Base-by-base conservation (phyloP, 257 asterid species). In the Nicotiana tabacum region DNA sequence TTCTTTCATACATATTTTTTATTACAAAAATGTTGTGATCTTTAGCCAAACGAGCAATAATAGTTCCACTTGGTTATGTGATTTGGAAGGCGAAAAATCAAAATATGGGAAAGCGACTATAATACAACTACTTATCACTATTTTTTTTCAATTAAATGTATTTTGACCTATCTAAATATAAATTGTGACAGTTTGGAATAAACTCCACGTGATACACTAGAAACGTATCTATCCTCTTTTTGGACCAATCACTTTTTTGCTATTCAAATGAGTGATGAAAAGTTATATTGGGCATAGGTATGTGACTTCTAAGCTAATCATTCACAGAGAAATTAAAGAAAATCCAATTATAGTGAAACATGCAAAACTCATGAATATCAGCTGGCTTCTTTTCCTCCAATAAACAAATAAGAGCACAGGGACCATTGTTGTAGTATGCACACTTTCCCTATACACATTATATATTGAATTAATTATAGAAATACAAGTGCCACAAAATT, bases 401-500 rank as follows among this genome's bases (percentile, higher is more conserved):
- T 39, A 69, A n/a, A n/a, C 77, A 37, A 69, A 69, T 10, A 69
- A 69, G 77, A 69, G 77, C n/a, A 69, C 17, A n/a, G 39, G 56
- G 56, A 69, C 77, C 77, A 69, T 37, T 39, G 9, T 55, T 57
- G 6, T 17, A 16, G 9, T 57, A 57, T 16, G 24, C 62, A 17
- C 27, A 2, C n/a, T 57, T 1, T 57, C 62, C 62, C 24, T 56
- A 3, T 56, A 16, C 16, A 67, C 53, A 68, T 68, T 53, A 12
- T 53, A 3, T n/a, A 9, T 17, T 37, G 6, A 33, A 67, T 67
- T 39, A 67, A 67, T 35, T 17, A 18, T 16, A 6, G 17, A 55
- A 55, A 7, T 67, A 67, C 24, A 17, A 43, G 48, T 43, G 2
- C 10, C 53, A 9, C 77, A 67, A 67, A 35, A 35, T n/a, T 35